Conservation (phyloP, 768 basidiomycete species). For the Boletus subcaerulescens region DNA sequence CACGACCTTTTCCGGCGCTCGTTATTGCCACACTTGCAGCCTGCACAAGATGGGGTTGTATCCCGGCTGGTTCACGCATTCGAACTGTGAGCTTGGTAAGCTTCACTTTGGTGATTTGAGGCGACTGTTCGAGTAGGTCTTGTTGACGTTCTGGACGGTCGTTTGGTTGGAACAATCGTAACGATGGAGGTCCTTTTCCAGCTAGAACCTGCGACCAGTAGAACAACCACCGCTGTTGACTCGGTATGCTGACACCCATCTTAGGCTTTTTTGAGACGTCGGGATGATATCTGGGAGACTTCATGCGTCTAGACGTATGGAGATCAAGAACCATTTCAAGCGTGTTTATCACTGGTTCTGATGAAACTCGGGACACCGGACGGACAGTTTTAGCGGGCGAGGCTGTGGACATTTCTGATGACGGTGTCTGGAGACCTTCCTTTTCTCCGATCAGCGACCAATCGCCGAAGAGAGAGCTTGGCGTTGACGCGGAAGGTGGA, state of each 20-base stretch:
- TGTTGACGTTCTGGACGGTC: conserved; percentile 7
- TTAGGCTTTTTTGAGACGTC: conserved; percentile 32
- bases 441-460: conserved; percentile 20
- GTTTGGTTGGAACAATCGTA: conserved; percentile 37
- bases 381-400: neutral
- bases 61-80: conserved; percentile 52
- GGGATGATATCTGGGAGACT: conserved; percentile 20
- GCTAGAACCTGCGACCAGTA: conserved; percentile 74
- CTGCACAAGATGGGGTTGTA: conserved; percentile 51
- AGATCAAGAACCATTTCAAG: conserved; percentile 60
- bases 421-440: conserved; percentile 18
- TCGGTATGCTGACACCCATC: conserved; percentile 77
- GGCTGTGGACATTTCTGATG: neutral
- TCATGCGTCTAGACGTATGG: conserved; percentile 73
- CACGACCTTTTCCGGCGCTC: conserved; percentile 39
- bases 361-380: conserved; percentile 12
- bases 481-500: conserved; percentile 42
- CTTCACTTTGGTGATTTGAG: conserved; percentile 43
- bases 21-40: conserved; percentile 56
- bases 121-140: conserved; percentile 4
- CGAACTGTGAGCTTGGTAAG: conserved; percentile 57
- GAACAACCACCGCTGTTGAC: conserved; percentile 73
- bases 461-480: conserved; percentile 7
- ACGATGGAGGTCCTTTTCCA: conserved; percentile 48
- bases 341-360: conserved; percentile 28